A percentile compares a stretch with the other conserved stretches of the same genome.
Conservation (phyloP, 768 basidiomycete genomes). For the Serendipita vermifera region DNA sequence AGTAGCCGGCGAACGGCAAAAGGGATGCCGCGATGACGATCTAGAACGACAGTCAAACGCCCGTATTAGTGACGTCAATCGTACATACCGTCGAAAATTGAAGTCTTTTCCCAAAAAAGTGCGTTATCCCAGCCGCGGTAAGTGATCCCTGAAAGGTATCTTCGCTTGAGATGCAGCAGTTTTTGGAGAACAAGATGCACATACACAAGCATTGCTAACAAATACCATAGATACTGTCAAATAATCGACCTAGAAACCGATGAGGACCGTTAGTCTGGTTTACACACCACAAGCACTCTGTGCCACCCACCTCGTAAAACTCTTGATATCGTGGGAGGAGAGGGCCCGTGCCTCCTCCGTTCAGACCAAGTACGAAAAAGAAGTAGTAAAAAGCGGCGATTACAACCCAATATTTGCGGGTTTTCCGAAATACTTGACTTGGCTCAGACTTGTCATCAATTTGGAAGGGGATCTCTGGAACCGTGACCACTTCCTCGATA, state of each 20-base stretch:
- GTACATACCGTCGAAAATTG: no score
- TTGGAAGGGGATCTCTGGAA: no score
- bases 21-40: background rate
- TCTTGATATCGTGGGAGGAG: background rate
- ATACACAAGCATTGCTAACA: background rate
- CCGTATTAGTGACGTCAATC: no score
- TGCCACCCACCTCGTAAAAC: background rate
- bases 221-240: constrained; percentile 1
- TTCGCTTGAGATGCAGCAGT: background rate
- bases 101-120: background rate
- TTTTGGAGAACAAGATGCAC: background rate
- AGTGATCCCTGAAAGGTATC: background rate
- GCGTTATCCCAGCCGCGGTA: background rate
- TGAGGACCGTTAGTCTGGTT: background rate
- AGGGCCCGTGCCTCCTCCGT: background rate
- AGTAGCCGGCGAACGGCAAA: background rate
- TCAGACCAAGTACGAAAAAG: background rate
- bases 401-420: background rate
- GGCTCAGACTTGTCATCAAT: no score
- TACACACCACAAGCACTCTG: background rate
- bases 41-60: no score
- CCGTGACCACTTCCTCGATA: no score
- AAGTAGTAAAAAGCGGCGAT: background rate
- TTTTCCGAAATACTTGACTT: no score
- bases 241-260: background rate